Conservation (phyloP, 2,329 filamentous ascomycete species). For the Samsoniella hepiali region DNA sequence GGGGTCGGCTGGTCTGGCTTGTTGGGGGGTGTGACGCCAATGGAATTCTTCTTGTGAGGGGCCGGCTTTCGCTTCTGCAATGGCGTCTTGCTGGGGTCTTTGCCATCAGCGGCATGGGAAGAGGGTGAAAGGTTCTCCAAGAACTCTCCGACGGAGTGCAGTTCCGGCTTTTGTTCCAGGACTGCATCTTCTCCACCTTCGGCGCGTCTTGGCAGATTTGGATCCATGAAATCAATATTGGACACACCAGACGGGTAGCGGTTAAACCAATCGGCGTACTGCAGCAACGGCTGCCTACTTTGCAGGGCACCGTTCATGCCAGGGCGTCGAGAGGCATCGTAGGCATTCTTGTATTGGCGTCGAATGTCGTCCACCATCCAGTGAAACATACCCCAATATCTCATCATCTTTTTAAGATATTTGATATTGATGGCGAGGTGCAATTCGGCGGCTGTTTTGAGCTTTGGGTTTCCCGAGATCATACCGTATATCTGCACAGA, state of each 20-base stretch:
- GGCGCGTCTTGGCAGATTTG: constrained; percentile 62
- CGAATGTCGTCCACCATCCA: constrained; percentile 93
- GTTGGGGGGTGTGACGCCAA: constrained; percentile 20
- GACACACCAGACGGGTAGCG: constrained; percentile 90
- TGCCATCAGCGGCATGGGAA: constrained; percentile 48
- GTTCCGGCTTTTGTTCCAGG: constrained; percentile 79
- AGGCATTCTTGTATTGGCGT: constrained; percentile 79
- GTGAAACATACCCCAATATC: constrained; percentile 97
- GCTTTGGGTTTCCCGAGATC: constrained; percentile 74
- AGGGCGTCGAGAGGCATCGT: constrained; percentile 67
- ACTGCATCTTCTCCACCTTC: constrained; percentile 84
- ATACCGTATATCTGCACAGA: constrained; percentile 93
- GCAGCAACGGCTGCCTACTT: constrained; percentile 66
- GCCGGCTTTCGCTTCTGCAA: constrained; percentile 35
- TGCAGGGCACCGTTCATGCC: constrained; percentile 33
- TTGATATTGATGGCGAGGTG: constrained; percentile 85
- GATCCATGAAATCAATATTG: constrained; percentile 77
- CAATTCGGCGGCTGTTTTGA: constrained; percentile 76
- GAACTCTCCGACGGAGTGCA: constrained; percentile 94
- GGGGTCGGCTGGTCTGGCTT: constrained; percentile 24
- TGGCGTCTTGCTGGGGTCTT: constrained; percentile 22
- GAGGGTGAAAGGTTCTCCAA: constrained; percentile 72
- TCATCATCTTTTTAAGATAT: constrained; percentile 92
- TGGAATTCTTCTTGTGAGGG: constrained; percentile 34
- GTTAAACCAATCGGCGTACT: constrained; percentile 98